Conservation (phyloP, 371 early-diverging fungal genomes). For the Funneliformis caledonium region DNA sequence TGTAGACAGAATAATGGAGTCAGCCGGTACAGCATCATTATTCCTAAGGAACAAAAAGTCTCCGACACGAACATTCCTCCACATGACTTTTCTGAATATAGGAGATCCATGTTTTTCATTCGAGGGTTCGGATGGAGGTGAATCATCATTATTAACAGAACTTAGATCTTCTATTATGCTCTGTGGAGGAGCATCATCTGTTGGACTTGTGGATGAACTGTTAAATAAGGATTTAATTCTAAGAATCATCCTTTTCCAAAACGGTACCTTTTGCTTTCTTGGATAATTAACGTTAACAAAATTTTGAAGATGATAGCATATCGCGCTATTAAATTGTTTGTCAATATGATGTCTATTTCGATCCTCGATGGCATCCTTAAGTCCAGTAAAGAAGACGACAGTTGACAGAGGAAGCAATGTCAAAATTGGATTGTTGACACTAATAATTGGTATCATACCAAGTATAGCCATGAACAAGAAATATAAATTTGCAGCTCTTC, state of each 20-base stretch:
- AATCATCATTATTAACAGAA: constrained; percentile 6
- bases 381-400: constrained; percentile 79
- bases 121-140: constrained; percentile 16
- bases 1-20: constrained; percentile 81
- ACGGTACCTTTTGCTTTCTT: neutral
- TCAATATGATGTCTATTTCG: constrained; percentile 88
- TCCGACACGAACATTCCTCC: constrained; percentile 87
- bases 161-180: neutral
- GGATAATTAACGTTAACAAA: constrained; percentile 36
- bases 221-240: constrained; percentile 4
- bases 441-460: constrained; percentile 70
- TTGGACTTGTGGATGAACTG: neutral
- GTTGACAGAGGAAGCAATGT: constrained; percentile 77
- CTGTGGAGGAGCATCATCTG: neutral
- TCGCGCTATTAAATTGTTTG: constrained; percentile 62
- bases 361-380: constrained; percentile 96
- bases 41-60: constrained; percentile 86
- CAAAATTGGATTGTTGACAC: constrained; percentile 62
- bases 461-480: constrained; percentile 84
- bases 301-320: constrained; percentile 30
- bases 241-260: neutral
- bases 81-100: constrained; percentile 53
- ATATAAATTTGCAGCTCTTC: constrained; percentile 85
- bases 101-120: constrained; percentile 40
- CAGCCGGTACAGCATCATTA: constrained; percentile 91